Evolutionary conservation across 257 asterid genomes (phyloP).

Genomic region (Eustoma russellianum): DNA sequence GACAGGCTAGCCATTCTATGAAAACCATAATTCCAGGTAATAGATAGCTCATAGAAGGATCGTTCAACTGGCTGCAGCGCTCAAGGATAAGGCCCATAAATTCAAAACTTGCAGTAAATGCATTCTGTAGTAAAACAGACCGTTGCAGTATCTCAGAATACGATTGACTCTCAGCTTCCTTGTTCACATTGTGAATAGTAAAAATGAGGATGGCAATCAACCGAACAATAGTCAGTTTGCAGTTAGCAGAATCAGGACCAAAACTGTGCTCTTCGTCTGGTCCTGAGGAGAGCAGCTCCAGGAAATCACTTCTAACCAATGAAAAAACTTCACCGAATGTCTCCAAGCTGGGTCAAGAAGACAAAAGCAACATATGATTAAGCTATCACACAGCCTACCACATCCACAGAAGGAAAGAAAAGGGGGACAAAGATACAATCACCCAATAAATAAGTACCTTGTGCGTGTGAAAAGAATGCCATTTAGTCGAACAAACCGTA

Average conservation of each 20-base stretch:
- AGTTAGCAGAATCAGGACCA: conserved; percentile 61
- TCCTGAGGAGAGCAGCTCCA: conserved; percentile 73
- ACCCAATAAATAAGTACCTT: conserved; percentile 40
- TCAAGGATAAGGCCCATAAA: conserved; percentile 66
- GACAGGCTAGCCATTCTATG: conserved; percentile 89
- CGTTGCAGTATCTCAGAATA: conserved; percentile 91
- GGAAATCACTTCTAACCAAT: conserved; percentile 50
- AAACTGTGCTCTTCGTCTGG: conserved; percentile 53
- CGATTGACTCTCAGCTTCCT: conserved; percentile 74
- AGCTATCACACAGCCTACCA: not conserved
- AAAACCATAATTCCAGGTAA: conserved; percentile 89
- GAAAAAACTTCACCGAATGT: conserved; percentile 70
- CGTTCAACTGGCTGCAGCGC: conserved; percentile 68
- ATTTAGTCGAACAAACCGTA: conserved; percentile 69
- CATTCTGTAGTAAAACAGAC: conserved; percentile 76
- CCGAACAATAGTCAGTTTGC: conserved; percentile 62
- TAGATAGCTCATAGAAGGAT: conserved; percentile 66
- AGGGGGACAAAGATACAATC: not conserved
- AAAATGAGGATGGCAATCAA: conserved; percentile 69
- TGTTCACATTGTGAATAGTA: conserved; percentile 67
- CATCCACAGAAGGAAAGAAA: too few relatives aligned
- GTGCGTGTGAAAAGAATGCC: conserved; percentile 90
- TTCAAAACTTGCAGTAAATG: conserved; percentile 72
- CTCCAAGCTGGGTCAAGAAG: conserved; percentile 61
- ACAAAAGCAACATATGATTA: conserved; percentile 8